phyloP scores from a whole-genome alignment of 768 basidiomycete species.

The Hygrocybe coccinea region DNA sequence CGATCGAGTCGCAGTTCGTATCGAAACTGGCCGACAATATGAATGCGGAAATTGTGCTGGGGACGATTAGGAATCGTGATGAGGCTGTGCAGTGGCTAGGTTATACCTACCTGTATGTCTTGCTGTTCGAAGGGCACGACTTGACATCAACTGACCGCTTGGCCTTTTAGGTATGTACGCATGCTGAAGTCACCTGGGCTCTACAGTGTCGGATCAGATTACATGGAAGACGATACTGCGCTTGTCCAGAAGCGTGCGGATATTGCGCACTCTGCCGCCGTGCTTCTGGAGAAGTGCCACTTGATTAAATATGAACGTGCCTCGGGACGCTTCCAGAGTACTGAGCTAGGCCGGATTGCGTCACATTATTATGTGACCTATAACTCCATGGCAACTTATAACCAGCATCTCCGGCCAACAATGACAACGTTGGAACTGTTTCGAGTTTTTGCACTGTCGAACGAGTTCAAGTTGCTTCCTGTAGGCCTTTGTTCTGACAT shows the following conservation, averaged over 20 bases:
- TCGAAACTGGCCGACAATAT: conserved; percentile 88
- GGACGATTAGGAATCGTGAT: conserved; percentile 90
- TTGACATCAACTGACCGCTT: too few relatives aligned
- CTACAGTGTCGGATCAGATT: conserved; percentile 86
- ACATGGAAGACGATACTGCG: conserved; percentile 76
- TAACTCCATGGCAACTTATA: conserved; percentile 94
- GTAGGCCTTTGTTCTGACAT: conserved; percentile 30
- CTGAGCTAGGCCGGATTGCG: conserved; percentile 90
- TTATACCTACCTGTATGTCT: conserved; percentile 58
- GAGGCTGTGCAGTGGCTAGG: conserved; percentile 93
- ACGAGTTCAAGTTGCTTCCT: conserved; percentile 91
- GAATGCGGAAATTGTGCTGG: conserved; percentile 95
- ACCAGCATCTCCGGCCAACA: conserved; percentile 82
- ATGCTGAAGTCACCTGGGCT: conserved; percentile 87
- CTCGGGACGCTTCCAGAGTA: conserved; percentile 84
- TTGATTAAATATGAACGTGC: conserved; percentile 91
- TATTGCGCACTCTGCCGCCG: conserved; percentile 89
- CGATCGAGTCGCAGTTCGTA: conserved; percentile 95
- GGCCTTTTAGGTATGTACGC: conserved; percentile 91
- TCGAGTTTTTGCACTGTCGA: conserved; percentile 90
- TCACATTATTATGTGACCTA: conserved; percentile 95
- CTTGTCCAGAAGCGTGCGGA: conserved; percentile 93
- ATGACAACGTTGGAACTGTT: conserved; percentile 90
- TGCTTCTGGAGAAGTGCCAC: conserved; percentile 87
- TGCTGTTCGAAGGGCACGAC: conserved; percentile 12